Evolutionary conservation across 164 flowering plant genomes (phyloP).

Genomic region (Vitis riparia): DNA sequence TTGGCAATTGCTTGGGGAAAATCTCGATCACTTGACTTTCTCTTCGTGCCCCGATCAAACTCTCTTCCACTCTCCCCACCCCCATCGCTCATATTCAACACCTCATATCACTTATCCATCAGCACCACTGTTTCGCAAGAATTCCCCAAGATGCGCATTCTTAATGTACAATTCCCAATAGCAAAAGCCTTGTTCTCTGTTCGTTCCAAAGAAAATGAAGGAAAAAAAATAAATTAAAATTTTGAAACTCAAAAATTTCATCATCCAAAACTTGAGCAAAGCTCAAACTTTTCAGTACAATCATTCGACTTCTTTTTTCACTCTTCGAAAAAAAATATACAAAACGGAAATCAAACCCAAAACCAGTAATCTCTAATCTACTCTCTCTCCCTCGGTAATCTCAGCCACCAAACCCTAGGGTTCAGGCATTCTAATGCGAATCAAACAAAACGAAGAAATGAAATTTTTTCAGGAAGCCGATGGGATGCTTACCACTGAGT

Average conservation of each 20-base stretch:
- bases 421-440: not conserved
- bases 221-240: not conserved
- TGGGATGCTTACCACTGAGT: not conserved
- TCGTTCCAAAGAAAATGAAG: not conserved
- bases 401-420: not conserved
- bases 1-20: conserved; percentile 59
- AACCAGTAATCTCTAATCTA: not conserved
- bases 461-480: not conserved
- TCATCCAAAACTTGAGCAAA: not conserved
- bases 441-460: not conserved
- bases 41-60: conserved; percentile 11
- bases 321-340: not conserved
- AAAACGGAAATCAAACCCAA: not conserved
- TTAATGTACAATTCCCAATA: conserved; percentile 1
- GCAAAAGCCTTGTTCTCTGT: not conserved
- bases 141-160: conserved; percentile 1
- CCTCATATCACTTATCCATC: conserved; percentile 45
- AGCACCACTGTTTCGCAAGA: not conserved
- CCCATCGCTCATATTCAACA: conserved; percentile 82
- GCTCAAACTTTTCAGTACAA: too few relatives aligned
- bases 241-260: not conserved
- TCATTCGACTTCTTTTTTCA: not conserved
- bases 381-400: not conserved
- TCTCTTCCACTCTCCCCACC: conserved; percentile 55
- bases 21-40: conserved; percentile 34